Percentiles rank a stretch among this genome's conserved stretches.
Evolutionary conservation across 768 basidiomycete species (phyloP).

Genomic region (Psilocybe cubensis): DNA sequence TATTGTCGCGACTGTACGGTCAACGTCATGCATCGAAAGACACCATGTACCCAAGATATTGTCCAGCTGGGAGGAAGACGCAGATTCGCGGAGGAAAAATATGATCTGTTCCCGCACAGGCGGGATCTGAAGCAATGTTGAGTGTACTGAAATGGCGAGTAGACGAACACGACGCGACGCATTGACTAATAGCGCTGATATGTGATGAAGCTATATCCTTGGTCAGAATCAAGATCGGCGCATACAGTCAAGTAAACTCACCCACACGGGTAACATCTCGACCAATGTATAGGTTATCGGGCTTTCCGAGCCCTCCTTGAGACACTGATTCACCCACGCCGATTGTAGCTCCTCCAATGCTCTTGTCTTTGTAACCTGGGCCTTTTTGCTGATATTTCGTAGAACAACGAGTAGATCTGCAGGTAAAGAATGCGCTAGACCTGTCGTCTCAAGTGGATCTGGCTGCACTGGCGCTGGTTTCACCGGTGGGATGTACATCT

Average conservation of each 20-base stretch:
- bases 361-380: constrained; percentile 78
- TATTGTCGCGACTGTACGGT: constrained; percentile 56
- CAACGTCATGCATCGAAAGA: constrained; percentile 71
- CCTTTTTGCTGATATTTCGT: constrained; percentile 86
- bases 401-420: constrained; percentile 85
- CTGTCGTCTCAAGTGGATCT: constrained; percentile 87
- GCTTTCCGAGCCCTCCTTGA: constrained; percentile 45
- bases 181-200: constrained; percentile 81
- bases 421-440: constrained; percentile 73
- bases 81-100: constrained; percentile 51
- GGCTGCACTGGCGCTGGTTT: constrained; percentile 75
- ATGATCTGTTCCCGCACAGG: constrained; percentile 51
- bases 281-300: constrained; percentile 43
- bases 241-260: constrained; percentile 41
- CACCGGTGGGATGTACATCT: constrained; percentile 85
- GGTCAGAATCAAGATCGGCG: constrained; percentile 2
- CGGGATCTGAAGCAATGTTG: constrained; percentile 62
- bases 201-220: constrained; percentile 74
- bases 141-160: constrained; percentile 63
- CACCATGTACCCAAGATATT: constrained; percentile 74
- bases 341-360: constrained; percentile 84
- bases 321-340: constrained; percentile 64
- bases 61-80: constrained; percentile 53
- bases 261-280: constrained; percentile 90
- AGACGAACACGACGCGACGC: constrained; percentile 76